phyloP scores from a whole-genome alignment of 1,284 basidiomycete species.

The Microbotryum violaceum region DNA sequence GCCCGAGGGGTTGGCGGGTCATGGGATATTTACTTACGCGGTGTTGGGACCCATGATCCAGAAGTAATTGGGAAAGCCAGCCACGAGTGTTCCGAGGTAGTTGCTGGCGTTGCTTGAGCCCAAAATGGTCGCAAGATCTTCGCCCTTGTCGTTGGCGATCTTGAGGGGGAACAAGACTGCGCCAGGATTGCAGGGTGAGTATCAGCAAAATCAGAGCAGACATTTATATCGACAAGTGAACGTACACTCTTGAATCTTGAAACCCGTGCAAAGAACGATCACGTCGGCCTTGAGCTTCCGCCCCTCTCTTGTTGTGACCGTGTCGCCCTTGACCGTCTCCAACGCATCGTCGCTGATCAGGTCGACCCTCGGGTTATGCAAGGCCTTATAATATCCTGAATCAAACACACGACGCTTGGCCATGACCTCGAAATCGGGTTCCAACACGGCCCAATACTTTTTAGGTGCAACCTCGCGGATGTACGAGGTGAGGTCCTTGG shows the following conservation, averaged over 20 bases:
- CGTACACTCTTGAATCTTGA: too few relatives aligned
- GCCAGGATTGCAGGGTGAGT: too few relatives aligned
- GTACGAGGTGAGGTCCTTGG: too few relatives aligned
- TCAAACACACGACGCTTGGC: constrained; percentile 32
- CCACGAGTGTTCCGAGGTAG: constrained; percentile 21
- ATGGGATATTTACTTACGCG: too few relatives aligned
- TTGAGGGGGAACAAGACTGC: constrained; percentile 26
- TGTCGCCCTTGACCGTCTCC: constrained; percentile 8
- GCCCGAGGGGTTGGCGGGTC: too few relatives aligned
- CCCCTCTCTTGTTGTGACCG: constrained; percentile 18
- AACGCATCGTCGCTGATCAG: constrained; percentile 25
- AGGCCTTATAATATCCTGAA: constrained; percentile 16
- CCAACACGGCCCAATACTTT: constrained; percentile 25
- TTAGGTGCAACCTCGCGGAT: constrained; percentile 7
- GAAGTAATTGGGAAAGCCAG: constrained; percentile 25
- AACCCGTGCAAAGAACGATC: constrained; percentile 16
- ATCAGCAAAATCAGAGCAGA: too few relatives aligned
- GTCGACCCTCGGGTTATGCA: constrained; percentile 17
- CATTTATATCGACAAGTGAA: too few relatives aligned
- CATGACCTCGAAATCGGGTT: constrained; percentile 28
- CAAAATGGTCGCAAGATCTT: constrained; percentile 10
- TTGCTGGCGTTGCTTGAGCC: constrained; percentile 11
- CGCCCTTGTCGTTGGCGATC: constrained; percentile 23
- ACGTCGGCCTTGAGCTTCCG: constrained; percentile 21
- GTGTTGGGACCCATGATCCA: constrained; percentile 30